Evolutionary conservation across 1,139 yeast species (phyloP), one percentile per base, ranked within the genome.

Genomic region (Pichia sp.): DNA sequence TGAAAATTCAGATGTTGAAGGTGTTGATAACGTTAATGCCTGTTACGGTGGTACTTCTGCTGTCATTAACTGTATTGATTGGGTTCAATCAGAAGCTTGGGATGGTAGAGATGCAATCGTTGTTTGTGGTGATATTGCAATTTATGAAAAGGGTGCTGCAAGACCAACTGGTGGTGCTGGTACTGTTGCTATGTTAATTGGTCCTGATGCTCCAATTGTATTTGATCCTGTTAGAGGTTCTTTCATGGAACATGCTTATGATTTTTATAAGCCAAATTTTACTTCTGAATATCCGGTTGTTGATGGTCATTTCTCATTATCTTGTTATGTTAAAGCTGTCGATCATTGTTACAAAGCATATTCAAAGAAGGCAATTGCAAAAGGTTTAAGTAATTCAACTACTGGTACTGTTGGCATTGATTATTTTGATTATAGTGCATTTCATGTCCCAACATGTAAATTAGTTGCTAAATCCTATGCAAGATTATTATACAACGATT

Each of bases 141-240:
- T 94, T 60, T 94, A 94, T 71, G 89, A 92, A 60, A 80, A 90
- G 72, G 98, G 98, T 67, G 85, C 95, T 44, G 99, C 99, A 49
- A 84, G 99, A 75, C 98, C 99, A 62, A 92, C 98, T 51, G 99
- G 99, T 67, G 99, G 99, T 71, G 97, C 95, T 52, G 99, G 99
- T 64, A 79, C 95, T 48, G 95, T 92, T 52, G 99, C 99, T 45
- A 63, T 94, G 66, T 80, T 86, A 68, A 85, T 94, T 63, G 99
- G 99, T 47, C 96, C 97, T 48, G 96, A 94, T 65, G 97, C 98
- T 40, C 98, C 98, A 58, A 77, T 94, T 60, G 97, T 87, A 42
- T 82, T 94, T 61, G 97, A 92, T 62, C 70, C 84, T 46, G 77
- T 81, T 52, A 87, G 95, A 71, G 97, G 97, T 56, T 78, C 95